Evolutionary conservation across 805 yeast species (phyloP).

Genomic region (Candida ovalis): DNA sequence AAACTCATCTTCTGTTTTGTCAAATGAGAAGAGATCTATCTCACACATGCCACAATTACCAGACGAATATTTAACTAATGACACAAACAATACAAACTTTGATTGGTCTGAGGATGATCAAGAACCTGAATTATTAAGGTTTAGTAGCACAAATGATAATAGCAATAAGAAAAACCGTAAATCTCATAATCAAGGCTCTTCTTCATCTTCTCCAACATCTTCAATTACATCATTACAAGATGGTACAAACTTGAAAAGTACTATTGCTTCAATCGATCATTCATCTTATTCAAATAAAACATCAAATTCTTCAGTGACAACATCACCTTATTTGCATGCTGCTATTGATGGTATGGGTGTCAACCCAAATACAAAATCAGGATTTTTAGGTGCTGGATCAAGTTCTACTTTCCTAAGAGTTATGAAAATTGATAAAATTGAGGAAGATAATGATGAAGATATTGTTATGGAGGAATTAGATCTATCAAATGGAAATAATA

Average conservation of each 20-base stretch:
- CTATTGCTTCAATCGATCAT: not conserved
- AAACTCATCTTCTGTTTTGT: not conserved
- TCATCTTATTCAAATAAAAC: conserved; percentile 14
- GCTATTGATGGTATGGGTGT: conserved; percentile 64
- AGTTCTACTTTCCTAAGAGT: conserved; percentile 46
- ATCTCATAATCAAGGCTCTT: conserved; percentile 5
- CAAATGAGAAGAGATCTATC: conserved; percentile 1
- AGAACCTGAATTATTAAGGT: conserved; percentile 23
- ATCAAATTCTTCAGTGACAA: conserved; percentile 18
- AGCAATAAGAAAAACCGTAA: not conserved
- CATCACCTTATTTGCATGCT: conserved; percentile 23
- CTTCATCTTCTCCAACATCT: conserved; percentile 16
- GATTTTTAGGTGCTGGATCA: conserved; percentile 65
- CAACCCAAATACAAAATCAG: conserved; percentile 43
- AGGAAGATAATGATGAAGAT: conserved; percentile 20
- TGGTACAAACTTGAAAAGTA: conserved; percentile 7
- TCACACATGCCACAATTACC: conserved; percentile 21
- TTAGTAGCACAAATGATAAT: not conserved
- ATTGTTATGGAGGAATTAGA: conserved; percentile 17
- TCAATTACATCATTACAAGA: conserved; percentile 8
- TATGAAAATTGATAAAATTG: conserved; percentile 31
- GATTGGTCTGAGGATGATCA: conserved; percentile 60
- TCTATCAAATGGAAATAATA: not conserved
- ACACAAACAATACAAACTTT: conserved; percentile 41
- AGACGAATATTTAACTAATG: conserved; percentile 22